Percentiles rank a stretch among this genome's conserved stretches.
phyloP scores from a whole-genome alignment of 2,329 filamentous ascomycete genomes.

The Calonectria crousiana region DNA sequence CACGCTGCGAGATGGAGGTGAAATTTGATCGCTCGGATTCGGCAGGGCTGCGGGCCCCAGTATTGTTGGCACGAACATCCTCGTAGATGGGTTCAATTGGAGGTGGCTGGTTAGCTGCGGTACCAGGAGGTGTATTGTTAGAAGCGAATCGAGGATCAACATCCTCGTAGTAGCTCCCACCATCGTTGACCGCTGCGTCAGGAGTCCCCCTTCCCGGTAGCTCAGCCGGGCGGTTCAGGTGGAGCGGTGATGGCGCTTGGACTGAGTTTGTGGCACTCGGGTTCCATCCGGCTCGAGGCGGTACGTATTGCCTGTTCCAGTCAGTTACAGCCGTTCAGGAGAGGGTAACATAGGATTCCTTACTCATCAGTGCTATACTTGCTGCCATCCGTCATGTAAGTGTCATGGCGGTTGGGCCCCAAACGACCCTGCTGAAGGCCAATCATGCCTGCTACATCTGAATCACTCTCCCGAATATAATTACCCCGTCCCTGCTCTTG shows the following conservation, averaged over 20 bases:
- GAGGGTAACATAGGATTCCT: conserved; percentile 22
- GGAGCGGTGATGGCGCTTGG: conserved; percentile 59
- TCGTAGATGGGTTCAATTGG: conserved; percentile 66
- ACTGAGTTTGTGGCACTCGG: conserved; percentile 60
- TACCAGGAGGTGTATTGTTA: conserved; percentile 44
- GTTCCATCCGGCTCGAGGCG: conserved; percentile 69
- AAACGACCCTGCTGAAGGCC: conserved; percentile 71
- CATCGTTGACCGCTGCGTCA: conserved; percentile 41
- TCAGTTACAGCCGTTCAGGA: conserved; percentile 2
- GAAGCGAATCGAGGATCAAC: conserved; percentile 87
- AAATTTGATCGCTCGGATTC: conserved; percentile 87
- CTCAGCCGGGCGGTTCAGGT: conserved; percentile 51
- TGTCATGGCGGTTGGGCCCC: conserved; percentile 58
- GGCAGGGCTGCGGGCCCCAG: conserved; percentile 75
- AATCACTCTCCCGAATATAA: conserved; percentile 72
- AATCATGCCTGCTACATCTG: conserved; percentile 80
- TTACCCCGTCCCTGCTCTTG: conserved; percentile 60
- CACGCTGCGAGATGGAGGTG: conserved; percentile 89
- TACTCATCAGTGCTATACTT: conserved; percentile 81
- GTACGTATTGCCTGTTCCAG: conserved; percentile 61
- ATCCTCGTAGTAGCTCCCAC: conserved; percentile 86
- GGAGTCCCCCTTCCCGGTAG: conserved; percentile 51
- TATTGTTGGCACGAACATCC: conserved; percentile 65
- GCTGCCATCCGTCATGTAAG: conserved; percentile 74
- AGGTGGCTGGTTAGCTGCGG: conserved; percentile 43